Conservation (phyloP, 2,329 filamentous ascomycete genomes). For the Neoascochyta sp. region DNA sequence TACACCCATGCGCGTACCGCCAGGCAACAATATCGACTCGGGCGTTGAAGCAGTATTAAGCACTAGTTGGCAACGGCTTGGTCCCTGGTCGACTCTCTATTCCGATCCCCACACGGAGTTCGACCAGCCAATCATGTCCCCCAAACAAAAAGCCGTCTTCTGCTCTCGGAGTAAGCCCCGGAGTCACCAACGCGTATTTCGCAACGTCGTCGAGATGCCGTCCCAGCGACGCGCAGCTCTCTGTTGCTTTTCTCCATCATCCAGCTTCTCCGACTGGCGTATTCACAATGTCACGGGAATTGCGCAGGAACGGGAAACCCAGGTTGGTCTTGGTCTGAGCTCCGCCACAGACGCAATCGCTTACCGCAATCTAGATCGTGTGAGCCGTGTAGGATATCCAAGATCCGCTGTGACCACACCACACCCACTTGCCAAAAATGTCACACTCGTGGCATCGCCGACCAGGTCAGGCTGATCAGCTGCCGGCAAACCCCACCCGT, state of each 20-base stretch:
- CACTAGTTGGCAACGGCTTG: no score
- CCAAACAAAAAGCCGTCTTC: conserved; percentile 14
- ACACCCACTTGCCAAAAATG: conserved; percentile 36
- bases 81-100: no score
- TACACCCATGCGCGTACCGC: no score
- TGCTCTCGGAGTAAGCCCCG: conserved; percentile 7
- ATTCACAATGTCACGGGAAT: conserved; percentile 17
- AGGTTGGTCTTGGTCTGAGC: no score
- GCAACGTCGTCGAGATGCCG: not conserved
- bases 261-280: not conserved
- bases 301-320: conserved; percentile 37
- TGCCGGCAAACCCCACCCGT: not conserved
- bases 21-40: no score
- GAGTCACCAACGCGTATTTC: conserved; percentile 1
- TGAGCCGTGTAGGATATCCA: conserved; percentile 37
- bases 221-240: not conserved
- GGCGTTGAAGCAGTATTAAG: no score
- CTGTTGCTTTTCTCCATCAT: not conserved
- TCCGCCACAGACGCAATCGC: no score
- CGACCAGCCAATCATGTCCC: no score
- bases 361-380: conserved; percentile 26
- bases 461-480: conserved; percentile 24
- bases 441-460: conserved; percentile 28
- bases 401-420: conserved; percentile 36
- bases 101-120: no score